These are phyloP conservation scores for Sanguinoderma infundibulare DNA, from an alignment of 1,284 basidiomycete genomes.

Conservation along the genomic window DNA sequence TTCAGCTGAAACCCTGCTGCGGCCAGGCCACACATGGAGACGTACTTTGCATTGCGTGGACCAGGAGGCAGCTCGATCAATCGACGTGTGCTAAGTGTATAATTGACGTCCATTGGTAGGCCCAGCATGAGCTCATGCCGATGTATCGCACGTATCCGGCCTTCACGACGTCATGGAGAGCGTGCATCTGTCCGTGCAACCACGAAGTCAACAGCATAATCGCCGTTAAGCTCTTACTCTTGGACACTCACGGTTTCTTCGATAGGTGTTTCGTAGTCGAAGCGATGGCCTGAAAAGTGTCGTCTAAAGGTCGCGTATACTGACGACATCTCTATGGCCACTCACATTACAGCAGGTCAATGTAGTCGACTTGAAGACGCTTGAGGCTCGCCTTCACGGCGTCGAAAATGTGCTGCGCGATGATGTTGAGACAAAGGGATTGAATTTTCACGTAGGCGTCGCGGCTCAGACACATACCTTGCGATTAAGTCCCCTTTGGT, in stretches of 20 bases:
- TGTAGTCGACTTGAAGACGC: conserved; percentile 47
- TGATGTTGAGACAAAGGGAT: background rate
- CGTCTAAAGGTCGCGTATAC: background rate
- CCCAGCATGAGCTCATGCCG: conserved; percentile 41
- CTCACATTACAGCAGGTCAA: conserved; percentile 46
- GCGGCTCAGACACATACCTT: too few species aligned
- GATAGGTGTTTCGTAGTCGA: conserved; percentile 35
- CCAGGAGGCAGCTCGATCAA: conserved; percentile 30
- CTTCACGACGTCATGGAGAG: conserved; percentile 41
- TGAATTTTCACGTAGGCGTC: too few species aligned
- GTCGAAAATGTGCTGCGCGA: conserved; percentile 46
- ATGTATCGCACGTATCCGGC: conserved; percentile 42
- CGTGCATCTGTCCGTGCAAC: conserved; percentile 32
- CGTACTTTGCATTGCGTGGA: conserved; percentile 54
- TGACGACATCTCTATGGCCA: background rate
- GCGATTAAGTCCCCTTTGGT: conserved; percentile 40
- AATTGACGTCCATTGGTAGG: conserved; percentile 45
- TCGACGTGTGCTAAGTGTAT: too few species aligned
- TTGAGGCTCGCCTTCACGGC: conserved; percentile 46
- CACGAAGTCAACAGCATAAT: too few species aligned
- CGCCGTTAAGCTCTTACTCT: too few species aligned
- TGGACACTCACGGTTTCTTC: conserved; percentile 31
- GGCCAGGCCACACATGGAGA: too few species aligned
- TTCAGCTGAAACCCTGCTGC: too few species aligned
- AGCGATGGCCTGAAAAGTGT: conserved; percentile 28